Evolutionary conservation across 768 basidiomycete species (phyloP), one percentile per base, ranked within the genome.

Genomic region (Tylopilus sp.): DNA sequence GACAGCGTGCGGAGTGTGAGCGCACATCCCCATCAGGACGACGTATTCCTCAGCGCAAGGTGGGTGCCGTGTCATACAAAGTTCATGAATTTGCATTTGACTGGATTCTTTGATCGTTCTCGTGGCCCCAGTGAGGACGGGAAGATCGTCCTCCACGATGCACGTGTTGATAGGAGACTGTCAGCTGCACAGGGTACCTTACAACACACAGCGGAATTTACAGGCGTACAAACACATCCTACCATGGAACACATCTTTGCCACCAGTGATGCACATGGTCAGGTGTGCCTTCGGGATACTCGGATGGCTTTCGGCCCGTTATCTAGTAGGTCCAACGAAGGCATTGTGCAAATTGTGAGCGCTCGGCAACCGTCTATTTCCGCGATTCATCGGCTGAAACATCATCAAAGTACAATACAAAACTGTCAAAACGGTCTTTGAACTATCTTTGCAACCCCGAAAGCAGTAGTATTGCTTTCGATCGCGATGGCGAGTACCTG

Each of bases 11-110:
- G 88, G 40, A 78, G 72, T 17, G 70, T 91, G 39, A 74, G 83
- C 7, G 80, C 82, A 38, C 86, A 88, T 61, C 79, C 85, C n/a
- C 68, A 68, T 33, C 76, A 81, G 38, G 88, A 91, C 23, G 82
- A 86, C 21, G 53, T 88, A 1, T 83, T 85, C 55, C 59, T 91
- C 53, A 86, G 80, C 55, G 85, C 79, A n/a, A 80, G 85, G 88
- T 83, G 60, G 47, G 69, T 57, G 23, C 33, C 40, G 52, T 53
- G 62, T 48, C 48, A 22, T 52, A 46, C 38, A 47, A 56, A 33
- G 41, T 48, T 55, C 46, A 40, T 40, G 39, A 51, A 50, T 60
- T 50, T 57, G 51, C 33, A 46, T 46, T 57, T 44, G 17, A 11
- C 49, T 55, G 48, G n/a, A 40, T 54, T 56, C 55, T 53, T 45